Evolutionary conservation across 768 basidiomycete species (phyloP).

Genomic region (Kwoniella europaea): DNA sequence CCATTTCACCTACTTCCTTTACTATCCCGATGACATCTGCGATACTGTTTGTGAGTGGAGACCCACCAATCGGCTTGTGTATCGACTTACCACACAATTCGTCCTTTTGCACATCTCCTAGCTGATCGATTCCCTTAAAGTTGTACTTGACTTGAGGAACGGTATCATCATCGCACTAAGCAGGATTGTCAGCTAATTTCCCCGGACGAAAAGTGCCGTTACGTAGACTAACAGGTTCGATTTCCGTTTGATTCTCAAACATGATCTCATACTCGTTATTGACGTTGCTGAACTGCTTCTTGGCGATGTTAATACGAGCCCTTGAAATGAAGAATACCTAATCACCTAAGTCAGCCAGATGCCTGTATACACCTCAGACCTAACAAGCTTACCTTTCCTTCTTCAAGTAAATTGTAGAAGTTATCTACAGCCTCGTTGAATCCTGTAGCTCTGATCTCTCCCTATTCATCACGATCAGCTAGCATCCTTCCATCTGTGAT

Average conservation of each 20-base stretch:
- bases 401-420: slow-evolving; percentile 81
- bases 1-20: slow-evolving; percentile 73
- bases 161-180: slow-evolving; percentile 78
- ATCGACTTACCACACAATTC: slow-evolving; percentile 72
- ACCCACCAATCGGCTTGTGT: neutral
- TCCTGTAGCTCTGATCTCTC: slow-evolving; percentile 79
- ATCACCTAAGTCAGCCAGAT: neutral
- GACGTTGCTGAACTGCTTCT: slow-evolving; percentile 92
- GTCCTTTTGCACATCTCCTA: slow-evolving; percentile 75
- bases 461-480: slow-evolving; percentile 59
- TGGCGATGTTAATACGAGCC: slow-evolving; percentile 90
- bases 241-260: slow-evolving; percentile 79
- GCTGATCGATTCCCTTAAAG: slow-evolving; percentile 70
- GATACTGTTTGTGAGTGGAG: neutral
- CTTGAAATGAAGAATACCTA: slow-evolving; percentile 84
- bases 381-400: slow-evolving; percentile 66
- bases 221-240: slow-evolving; percentile 69
- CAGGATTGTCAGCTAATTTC: slow-evolving; percentile 10
- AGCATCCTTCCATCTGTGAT: neutral
- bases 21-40: slow-evolving; percentile 86
- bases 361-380: no score
- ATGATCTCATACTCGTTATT: slow-evolving; percentile 90
- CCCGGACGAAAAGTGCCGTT: neutral
- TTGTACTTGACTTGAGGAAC: slow-evolving; percentile 83
- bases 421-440: slow-evolving; percentile 86